A percentile compares a stretch with the other conserved stretches of the same genome.
Conservation (phyloP, 257 asterid genomes). For the Buddleja alternifolia region DNA sequence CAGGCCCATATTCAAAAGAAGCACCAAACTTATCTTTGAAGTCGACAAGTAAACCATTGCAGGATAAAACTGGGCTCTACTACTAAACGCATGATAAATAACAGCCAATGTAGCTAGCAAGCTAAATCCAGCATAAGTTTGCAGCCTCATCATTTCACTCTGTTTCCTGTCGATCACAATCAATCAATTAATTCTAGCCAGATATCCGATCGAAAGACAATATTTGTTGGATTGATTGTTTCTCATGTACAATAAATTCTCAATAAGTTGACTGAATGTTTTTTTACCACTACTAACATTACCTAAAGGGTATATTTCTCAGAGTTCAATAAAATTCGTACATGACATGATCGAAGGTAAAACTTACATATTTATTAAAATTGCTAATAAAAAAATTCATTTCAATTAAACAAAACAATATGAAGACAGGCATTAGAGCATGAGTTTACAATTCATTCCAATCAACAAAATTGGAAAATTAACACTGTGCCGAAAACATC, state of each 20-base stretch:
- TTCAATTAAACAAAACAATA: not conserved
- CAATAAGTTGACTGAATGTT: not conserved
- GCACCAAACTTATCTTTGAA: constrained; percentile 87
- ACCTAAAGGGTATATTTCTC: not conserved
- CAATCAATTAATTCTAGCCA: constrained; percentile 23
- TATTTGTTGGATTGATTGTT: not conserved
- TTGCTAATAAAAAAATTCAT: not conserved
- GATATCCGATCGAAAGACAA: not conserved
- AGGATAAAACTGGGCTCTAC: constrained; percentile 94
- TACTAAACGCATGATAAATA: constrained; percentile 75
- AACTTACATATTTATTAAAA: constrained; percentile 4
- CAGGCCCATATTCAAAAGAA: constrained; percentile 87
- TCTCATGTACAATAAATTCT: not conserved
- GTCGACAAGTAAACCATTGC: constrained; percentile 91
- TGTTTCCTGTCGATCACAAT: constrained; percentile 46
- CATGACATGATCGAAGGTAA: not conserved
- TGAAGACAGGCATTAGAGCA: not conserved
- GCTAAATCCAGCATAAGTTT: constrained; percentile 82
- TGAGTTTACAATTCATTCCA: not conserved
- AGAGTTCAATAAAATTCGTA: not conserved
- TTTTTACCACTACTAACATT: not conserved
- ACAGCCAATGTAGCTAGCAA: constrained; percentile 70
- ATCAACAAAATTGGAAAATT: constrained; percentile 1
- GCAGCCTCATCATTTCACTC: constrained; percentile 75
- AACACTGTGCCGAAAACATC: constrained; percentile 5